Percentiles rank a stretch among this genome's conserved stretches.
These are phyloP conservation scores for Macrotyloma uniflorum DNA, from an alignment of 306 rosid genomes.

Conservation along the genomic window DNA sequence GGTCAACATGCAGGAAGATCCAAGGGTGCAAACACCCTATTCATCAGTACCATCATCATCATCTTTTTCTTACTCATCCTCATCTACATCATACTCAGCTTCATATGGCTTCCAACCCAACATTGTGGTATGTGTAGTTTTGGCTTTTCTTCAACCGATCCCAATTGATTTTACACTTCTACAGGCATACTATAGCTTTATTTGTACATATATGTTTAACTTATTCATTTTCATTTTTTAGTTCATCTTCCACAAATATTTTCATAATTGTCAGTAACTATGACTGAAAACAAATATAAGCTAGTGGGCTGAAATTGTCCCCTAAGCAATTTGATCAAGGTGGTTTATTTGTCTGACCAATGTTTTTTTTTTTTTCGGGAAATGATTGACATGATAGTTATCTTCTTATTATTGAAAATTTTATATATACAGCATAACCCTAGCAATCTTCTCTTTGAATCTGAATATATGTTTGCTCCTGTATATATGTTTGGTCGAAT, in stretches of 20 bases:
- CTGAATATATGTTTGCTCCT: background rate
- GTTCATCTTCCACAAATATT: conserved; percentile 20
- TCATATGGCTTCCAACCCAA: conserved; percentile 77
- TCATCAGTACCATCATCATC: conserved; percentile 69
- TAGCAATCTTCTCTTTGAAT: conserved; percentile 39
- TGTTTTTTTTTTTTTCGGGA: background rate
- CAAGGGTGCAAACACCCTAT: conserved; percentile 71
- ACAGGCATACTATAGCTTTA: conserved; percentile 6
- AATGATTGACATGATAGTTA: conserved; percentile 39
- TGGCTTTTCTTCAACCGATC: conserved; percentile 34
- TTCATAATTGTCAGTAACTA: conserved; percentile 31
- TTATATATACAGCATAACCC: conserved; percentile 37
- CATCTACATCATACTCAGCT: conserved; percentile 76
- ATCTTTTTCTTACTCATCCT: conserved; percentile 71
- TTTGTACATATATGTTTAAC: conserved; percentile 27
- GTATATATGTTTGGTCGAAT: background rate
- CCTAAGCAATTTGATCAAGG: conserved; percentile 28
- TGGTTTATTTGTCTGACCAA: background rate
- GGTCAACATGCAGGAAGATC: conserved; percentile 64
- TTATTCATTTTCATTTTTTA: conserved; percentile 17
- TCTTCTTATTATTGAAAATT: conserved; percentile 26
- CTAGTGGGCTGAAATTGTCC: conserved; percentile 26
- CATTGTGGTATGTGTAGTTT: conserved; percentile 58
- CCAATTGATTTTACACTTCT: conserved; percentile 22
- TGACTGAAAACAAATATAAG: conserved; percentile 14